Conservation (phyloP, 2,329 filamentous ascomycete species). For the Botrytis byssoidea region DNA sequence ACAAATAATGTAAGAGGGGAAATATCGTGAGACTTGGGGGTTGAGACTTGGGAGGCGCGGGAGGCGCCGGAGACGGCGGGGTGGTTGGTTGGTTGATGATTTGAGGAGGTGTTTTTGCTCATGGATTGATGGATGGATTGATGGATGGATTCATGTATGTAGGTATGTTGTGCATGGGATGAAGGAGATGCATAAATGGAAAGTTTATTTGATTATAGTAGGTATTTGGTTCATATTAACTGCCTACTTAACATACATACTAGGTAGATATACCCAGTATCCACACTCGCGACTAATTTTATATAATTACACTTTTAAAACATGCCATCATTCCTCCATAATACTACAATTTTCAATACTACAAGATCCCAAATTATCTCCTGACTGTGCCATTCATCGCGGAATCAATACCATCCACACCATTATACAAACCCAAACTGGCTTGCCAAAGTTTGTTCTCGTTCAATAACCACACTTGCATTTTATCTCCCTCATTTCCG, state of each 20-base stretch:
- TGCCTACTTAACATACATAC: not conserved
- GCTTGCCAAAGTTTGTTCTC: constrained; percentile 28
- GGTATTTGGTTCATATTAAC: not conserved
- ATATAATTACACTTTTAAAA: not conserved
- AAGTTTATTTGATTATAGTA: not conserved
- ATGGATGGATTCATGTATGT: not conserved
- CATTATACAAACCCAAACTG: not conserved
- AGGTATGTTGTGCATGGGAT: not conserved
- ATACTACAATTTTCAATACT: not conserved
- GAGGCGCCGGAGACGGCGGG: no score
- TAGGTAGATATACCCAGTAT: not conserved
- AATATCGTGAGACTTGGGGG: no score
- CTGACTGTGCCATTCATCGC: not conserved
- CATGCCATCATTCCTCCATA: not conserved
- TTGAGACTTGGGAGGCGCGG: no score
- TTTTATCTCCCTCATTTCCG: constrained; percentile 18
- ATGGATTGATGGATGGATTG: no score
- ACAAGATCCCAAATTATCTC: not conserved
- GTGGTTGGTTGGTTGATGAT: no score
- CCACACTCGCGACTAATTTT: not conserved
- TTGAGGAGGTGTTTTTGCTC: no score
- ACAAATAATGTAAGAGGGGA: no score
- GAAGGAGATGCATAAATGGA: not conserved
- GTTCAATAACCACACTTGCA: constrained; percentile 26
- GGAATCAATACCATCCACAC: not conserved